Evolutionary conservation across 495 filamentous ascomycete genomes (phyloP).

Genomic region (Xylaria cubensis): DNA sequence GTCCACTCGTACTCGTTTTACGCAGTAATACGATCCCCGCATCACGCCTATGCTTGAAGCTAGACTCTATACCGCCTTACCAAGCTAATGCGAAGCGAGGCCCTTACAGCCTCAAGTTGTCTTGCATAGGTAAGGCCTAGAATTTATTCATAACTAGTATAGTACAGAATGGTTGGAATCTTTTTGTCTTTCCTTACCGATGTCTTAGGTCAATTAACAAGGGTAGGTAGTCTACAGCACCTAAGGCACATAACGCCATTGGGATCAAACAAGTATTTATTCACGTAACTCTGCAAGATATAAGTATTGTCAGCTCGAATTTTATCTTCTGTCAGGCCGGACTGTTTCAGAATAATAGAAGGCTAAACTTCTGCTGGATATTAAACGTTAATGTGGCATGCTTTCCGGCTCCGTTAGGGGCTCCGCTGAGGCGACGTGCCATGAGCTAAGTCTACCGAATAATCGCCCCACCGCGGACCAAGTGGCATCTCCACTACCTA

Average conservation of each 20-base stretch:
- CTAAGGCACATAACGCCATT: no score
- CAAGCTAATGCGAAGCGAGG: no score
- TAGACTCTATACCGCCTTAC: no score
- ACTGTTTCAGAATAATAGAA: neutral
- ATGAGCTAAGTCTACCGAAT: neutral
- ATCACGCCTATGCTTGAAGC: no score
- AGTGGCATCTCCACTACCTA: neutral
- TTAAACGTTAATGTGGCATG: neutral
- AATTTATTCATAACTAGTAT: neutral
- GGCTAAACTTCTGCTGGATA: neutral
- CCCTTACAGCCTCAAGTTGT: no score
- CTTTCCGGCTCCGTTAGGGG: neutral
- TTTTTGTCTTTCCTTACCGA: neutral
- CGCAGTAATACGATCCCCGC: no score
- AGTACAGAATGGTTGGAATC: neutral
- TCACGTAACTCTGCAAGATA: neutral
- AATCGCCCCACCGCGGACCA: conserved; percentile 2
- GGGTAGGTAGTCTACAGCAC: neutral
- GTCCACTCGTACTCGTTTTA: no score
- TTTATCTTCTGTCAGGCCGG: neutral
- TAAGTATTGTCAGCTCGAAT: neutral
- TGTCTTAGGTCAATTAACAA: neutral
- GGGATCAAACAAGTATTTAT: no score
- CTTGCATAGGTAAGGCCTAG: neutral
- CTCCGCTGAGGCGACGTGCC: neutral